Evolutionary conservation across 2,329 filamentous ascomycete genomes (phyloP), one percentile per base, ranked within the genome.

Genomic region (Blastomyces percursus): DNA sequence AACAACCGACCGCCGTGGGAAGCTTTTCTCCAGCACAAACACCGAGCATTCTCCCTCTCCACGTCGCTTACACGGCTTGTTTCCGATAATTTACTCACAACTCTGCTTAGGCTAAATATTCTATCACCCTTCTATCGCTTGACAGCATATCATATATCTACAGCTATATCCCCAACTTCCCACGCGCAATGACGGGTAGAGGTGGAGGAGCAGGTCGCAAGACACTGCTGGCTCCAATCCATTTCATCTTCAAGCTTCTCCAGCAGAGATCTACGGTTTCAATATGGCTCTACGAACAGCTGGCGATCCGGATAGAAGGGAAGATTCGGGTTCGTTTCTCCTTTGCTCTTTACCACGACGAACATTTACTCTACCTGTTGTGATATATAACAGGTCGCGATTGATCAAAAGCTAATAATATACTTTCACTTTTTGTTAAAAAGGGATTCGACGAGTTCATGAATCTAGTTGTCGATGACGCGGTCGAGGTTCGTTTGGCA

Each of bases 401-500:
- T 50, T 27, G 16, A n/a, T n/a, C 24, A 27, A 3, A 14, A 14
- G 21, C 54, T 56, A 51, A 55, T 63, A 44, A 9, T 42, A 60
- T 61, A 51, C 61, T 66, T 57, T 66, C n/a, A 44, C 32, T 2
- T 50, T 50, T 24, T 50, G 8, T 19, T 12, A 27, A 2, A 50
- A 66, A 96, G 91, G 92, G 94, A 16, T 99, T 99, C 69, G 94
- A 99, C 75, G 94, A 99, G 77, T 99, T 97, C 79, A 96, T 99
- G 92, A 99, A 99, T 79, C 81, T 99, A 59, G 94, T 97, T 48
- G 84, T 96, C 68, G 94, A 99, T 72, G 91, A 99, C 70, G 94
- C 94, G 38, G 86, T 96, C 63, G 93, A 97, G 78, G 91, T 99
- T 54, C 89, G 87, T 75, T 84, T 91, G 72, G 81, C 90, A 62